These are phyloP conservation scores for Claviceps maximensis DNA, from an alignment of 2,329 filamentous ascomycete genomes.

Conservation along the genomic window DNA sequence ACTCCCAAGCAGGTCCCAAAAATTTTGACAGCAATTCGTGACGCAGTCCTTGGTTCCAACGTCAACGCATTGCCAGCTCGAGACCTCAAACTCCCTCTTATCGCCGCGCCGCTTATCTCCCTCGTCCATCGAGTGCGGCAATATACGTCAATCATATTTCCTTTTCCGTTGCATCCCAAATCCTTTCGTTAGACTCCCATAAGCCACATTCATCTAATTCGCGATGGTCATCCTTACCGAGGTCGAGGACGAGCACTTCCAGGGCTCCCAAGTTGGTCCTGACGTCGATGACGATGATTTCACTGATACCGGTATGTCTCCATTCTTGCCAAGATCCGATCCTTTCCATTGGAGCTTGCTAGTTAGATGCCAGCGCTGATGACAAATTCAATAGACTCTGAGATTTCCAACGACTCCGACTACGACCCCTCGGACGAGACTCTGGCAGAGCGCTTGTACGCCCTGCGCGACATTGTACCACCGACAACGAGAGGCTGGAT, in stretches of 20 bases:
- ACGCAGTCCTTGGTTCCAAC: neutral
- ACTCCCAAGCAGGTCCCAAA: neutral
- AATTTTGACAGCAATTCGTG: conserved; percentile 2
- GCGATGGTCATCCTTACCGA: conserved; percentile 94
- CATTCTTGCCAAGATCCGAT: neutral
- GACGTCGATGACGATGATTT: conserved; percentile 86
- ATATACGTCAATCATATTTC: neutral
- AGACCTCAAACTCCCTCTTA: neutral
- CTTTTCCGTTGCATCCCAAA: neutral
- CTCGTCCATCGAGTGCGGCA: neutral
- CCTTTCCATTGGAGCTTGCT: neutral
- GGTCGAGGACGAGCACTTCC: conserved; percentile 93
- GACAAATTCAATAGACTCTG: conserved; percentile 45
- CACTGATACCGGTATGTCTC: conserved; percentile 70
- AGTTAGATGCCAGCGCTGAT: conserved; percentile 1
- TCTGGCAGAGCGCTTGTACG: conserved; percentile 55
- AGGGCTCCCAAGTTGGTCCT: conserved; percentile 52
- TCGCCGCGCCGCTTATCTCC: neutral
- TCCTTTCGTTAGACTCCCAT: neutral
- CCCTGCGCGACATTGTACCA: conserved; percentile 64
- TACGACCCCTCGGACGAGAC: conserved; percentile 46
- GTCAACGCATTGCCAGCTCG: neutral
- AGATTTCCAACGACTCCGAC: conserved; percentile 71
- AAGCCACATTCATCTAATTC: conserved; percentile 8
- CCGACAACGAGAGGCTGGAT: conserved; percentile 58